phyloP scores from a whole-genome alignment of 768 basidiomycete species.

The Tricholomella constricta region DNA sequence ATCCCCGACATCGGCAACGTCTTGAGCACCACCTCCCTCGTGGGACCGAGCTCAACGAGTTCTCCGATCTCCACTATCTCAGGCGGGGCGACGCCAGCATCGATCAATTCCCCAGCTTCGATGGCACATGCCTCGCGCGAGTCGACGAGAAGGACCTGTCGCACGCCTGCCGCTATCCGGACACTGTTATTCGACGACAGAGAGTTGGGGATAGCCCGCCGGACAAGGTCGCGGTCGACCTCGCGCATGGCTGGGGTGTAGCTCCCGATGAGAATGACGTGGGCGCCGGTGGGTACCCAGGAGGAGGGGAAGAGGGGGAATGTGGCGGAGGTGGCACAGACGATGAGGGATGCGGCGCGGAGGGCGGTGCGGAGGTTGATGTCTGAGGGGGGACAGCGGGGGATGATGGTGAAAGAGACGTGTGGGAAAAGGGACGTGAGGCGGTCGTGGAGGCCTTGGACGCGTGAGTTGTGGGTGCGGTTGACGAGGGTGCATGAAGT shows the following conservation, averaged over 20 bases:
- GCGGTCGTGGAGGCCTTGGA: constrained; percentile 35
- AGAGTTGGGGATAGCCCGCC: constrained; percentile 39
- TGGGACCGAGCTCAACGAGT: constrained; percentile 35
- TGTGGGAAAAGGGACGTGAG: constrained; percentile 26
- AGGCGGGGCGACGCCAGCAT: constrained; percentile 38
- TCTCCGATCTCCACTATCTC: constrained; percentile 73
- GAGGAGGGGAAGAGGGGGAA: constrained; percentile 67
- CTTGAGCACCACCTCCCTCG: constrained; percentile 14
- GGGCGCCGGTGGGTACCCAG: constrained; percentile 63
- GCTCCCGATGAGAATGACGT: constrained; percentile 79
- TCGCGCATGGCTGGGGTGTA: constrained; percentile 84
- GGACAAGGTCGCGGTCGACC: constrained; percentile 59
- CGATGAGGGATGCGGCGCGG: constrained; percentile 53
- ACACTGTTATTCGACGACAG: too few relatives aligned
- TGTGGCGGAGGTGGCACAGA: constrained; percentile 77
- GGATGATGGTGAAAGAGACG: constrained; percentile 24
- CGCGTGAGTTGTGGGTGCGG: constrained; percentile 54
- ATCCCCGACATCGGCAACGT: constrained; percentile 1
- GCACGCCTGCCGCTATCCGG: neutral
- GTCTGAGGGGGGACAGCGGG: constrained; percentile 1
- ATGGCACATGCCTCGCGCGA: constrained; percentile 65
- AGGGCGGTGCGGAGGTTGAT: constrained; percentile 36
- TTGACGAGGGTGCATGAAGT: constrained; percentile 60
- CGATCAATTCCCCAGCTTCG: constrained; percentile 85
- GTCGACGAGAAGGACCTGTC: constrained; percentile 65